These are phyloP conservation scores for Hansenula sp. DNA, from an alignment of 1,139 yeast species.

Conservation along the genomic window DNA sequence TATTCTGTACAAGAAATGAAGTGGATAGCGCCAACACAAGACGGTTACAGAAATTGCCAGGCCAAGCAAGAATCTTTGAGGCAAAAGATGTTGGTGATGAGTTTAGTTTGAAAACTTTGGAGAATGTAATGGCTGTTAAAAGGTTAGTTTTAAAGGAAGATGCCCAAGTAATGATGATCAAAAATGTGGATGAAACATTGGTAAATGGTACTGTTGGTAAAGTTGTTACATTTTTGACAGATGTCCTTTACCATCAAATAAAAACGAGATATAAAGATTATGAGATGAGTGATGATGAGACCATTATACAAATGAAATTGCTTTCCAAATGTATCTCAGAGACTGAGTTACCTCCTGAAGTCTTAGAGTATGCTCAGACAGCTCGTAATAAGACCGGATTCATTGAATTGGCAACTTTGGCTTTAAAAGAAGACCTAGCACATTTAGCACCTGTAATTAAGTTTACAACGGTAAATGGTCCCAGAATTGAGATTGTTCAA, in stretches of 20 bases:
- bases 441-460: conserved; percentile 49
- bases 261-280: conserved; percentile 17
- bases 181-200: conserved; percentile 77
- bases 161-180: conserved; percentile 95
- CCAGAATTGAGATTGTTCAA: conserved; percentile 30
- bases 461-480: conserved; percentile 35
- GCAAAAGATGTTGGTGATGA: conserved; percentile 42
- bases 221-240: conserved; percentile 39
- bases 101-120: conserved; percentile 32
- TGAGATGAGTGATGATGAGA: conserved; percentile 17
- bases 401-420: conserved; percentile 29
- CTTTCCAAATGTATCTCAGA: conserved; percentile 26
- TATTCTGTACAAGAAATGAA: conserved; percentile 70
- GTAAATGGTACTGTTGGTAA: conserved; percentile 93
- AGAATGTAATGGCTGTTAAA: conserved; percentile 66
- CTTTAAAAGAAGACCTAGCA: conserved; percentile 27
- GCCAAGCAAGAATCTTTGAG: conserved; percentile 31
- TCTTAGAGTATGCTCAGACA: conserved; percentile 21
- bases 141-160: conserved; percentile 64
- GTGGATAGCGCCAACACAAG: conserved; percentile 65
- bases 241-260: conserved; percentile 18
- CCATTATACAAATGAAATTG: conserved; percentile 27
- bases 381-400: conserved; percentile 19
- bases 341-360: conserved; percentile 18
- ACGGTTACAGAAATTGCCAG: conserved; percentile 45